phyloP scores from a whole-genome alignment of 805 yeast genomes.

The Wickerhamiella slavikovae region DNA sequence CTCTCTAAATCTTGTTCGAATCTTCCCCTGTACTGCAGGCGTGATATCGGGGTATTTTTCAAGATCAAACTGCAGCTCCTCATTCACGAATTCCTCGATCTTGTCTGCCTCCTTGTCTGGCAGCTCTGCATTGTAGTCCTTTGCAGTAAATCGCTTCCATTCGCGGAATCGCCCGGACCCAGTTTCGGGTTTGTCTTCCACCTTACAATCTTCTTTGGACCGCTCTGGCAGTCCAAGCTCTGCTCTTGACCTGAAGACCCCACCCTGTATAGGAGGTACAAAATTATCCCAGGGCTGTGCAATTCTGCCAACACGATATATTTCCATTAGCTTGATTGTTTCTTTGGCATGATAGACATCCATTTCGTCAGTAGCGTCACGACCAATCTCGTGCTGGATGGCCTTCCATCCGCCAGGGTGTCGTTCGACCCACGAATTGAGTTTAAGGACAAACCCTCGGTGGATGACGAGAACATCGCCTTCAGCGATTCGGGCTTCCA shows the following conservation, averaged over 20 bases:
- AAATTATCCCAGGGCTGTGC: slow-evolving; percentile 50
- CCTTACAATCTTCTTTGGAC: too few relatives aligned
- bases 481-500: slow-evolving; percentile 37
- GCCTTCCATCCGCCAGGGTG: slow-evolving; percentile 90
- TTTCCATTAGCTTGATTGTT: slow-evolving; percentile 29
- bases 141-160: slow-evolving; percentile 3
- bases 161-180: too few relatives aligned
- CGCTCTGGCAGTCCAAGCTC: slow-evolving; percentile 12
- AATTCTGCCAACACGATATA: slow-evolving; percentile 45
- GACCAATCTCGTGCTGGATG: slow-evolving; percentile 63
- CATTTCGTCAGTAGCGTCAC: slow-evolving; percentile 86
- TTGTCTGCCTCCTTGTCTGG: slow-evolving; percentile 26
- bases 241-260: slow-evolving; percentile 22
- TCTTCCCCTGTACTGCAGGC: slow-evolving; percentile 35
- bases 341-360: slow-evolving; percentile 55
- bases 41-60: slow-evolving; percentile 43
- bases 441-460: slow-evolving; percentile 34
- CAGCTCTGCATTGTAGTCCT: neutral
- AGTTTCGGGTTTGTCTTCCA: neutral
- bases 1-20: slow-evolving; percentile 36
- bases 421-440: slow-evolving; percentile 45
- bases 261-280: slow-evolving; percentile 82
- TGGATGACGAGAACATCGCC: slow-evolving; percentile 59
- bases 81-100: slow-evolving; percentile 37
- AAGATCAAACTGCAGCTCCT: slow-evolving; percentile 33